Evolutionary conservation across 2,329 filamentous ascomycete species (phyloP).

Genomic region (Simplicillium aogashimaense): DNA sequence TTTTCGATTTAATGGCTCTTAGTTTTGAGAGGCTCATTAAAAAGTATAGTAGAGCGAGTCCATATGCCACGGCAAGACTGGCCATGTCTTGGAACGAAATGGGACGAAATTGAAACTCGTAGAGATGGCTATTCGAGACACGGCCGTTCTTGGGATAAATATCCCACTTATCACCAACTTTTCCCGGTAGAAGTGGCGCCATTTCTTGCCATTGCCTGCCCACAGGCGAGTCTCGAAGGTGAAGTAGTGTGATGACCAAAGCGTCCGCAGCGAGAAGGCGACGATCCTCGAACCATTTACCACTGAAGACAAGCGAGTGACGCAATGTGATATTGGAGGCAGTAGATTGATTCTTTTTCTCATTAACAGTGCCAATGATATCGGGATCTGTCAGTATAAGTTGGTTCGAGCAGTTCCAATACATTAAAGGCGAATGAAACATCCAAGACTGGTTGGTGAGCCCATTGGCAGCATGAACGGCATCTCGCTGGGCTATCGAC

Average conservation of each 20-base stretch:
- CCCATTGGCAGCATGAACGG: slow-evolving; percentile 49
- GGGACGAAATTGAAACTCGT: slow-evolving; percentile 70
- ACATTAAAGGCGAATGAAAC: slow-evolving; percentile 73
- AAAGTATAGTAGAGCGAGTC: slow-evolving; percentile 54
- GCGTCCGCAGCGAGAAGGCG: slow-evolving; percentile 64
- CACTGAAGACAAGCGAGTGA: slow-evolving; percentile 72
- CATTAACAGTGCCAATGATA: slow-evolving; percentile 60
- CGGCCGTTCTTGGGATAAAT: slow-evolving; percentile 52
- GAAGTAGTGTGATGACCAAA: slow-evolving; percentile 67
- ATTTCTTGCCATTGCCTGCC: slow-evolving; percentile 56
- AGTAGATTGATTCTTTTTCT: slow-evolving; percentile 49
- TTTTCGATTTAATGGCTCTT: slow-evolving; percentile 64
- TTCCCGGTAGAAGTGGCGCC: slow-evolving; percentile 40
- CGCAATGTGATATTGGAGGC: slow-evolving; percentile 64
- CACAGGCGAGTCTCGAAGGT: slow-evolving; percentile 54
- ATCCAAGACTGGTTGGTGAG: slow-evolving; percentile 59
- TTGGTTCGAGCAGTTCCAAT: slow-evolving; percentile 61
- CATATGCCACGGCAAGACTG: slow-evolving; percentile 55
- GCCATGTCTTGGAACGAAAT: slow-evolving; percentile 58
- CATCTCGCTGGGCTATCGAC: slow-evolving; percentile 36
- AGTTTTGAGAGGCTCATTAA: slow-evolving; percentile 57
- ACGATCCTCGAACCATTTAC: slow-evolving; percentile 63
- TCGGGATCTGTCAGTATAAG: slow-evolving; percentile 50
- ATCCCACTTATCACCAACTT: slow-evolving; percentile 46
- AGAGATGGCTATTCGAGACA: slow-evolving; percentile 49